A percentile compares a stretch with the other conserved stretches of the same genome.
phyloP scores from a whole-genome alignment of 495 filamentous ascomycete genomes.

The Penicillium nucicola region DNA sequence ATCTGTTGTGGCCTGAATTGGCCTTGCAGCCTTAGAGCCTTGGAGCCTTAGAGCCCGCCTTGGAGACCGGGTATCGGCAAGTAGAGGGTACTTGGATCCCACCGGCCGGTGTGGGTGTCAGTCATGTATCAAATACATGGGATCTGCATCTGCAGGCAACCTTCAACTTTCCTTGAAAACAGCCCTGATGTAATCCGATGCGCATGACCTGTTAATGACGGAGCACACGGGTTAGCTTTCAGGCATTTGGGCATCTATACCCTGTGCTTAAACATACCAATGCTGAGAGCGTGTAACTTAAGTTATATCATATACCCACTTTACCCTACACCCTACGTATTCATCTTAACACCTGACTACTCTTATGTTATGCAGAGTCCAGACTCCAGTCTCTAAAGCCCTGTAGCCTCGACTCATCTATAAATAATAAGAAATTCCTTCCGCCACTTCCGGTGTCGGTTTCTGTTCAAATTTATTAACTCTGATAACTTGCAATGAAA shows the following conservation, averaged over 20 bases:
- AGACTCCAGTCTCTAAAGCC: neutral
- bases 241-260: no score
- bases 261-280: no score
- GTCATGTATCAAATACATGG: neutral
- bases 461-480: no score
- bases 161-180: constrained; percentile 2
- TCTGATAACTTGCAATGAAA: no score
- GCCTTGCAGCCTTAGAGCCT: neutral
- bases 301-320: no score
- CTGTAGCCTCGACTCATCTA: neutral
- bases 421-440: neutral
- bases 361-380: neutral
- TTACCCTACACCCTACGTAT: no score
- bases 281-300: no score
- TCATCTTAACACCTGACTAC: no score
- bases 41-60: no score
- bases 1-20: neutral
- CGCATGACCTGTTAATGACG: constrained; percentile 12
- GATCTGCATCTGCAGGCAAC: neutral
- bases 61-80: neutral
- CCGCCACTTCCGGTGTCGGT: neutral
- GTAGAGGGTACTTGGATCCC: neutral
- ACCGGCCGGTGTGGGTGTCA: no score
- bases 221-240: constrained; percentile 5
- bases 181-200: constrained; percentile 14